Evolutionary conservation across 1,284 basidiomycete species (phyloP), one percentile per base, ranked within the genome.

Genomic region (Thecaphora frezii): DNA sequence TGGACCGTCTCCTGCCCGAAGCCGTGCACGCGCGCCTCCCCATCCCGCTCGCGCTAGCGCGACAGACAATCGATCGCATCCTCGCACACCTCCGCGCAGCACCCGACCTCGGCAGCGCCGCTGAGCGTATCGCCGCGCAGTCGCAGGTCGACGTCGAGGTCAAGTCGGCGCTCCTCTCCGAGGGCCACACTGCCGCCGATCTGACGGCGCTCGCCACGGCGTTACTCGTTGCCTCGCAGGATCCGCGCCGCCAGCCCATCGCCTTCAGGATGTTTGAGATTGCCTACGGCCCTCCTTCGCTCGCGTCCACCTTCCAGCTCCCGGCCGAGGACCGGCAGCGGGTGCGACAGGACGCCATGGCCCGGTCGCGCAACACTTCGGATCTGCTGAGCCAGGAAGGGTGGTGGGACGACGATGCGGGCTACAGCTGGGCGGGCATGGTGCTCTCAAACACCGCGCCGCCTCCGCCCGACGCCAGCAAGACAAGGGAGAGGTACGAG

Each of bases 401-500:
- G 44, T 36, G 65, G 59, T 1, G 67, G 42, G 54, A 51, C 24
- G 68, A 66, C 36, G 71, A 73, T 41, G 69, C 71, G 1, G 69
- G 71, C 9, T 71, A 69, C 44, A 71, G 47, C 36, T 73, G 68
- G 68, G 71, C 71, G 5, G 68, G 60, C 38, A 73, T 71, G 71
- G 64, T 73, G 4, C 51, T 71, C 23, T 62, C 68, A 25, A 70
- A 70, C 37, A 47, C 66, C 0, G 54, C 65, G 1, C 57, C 58
- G 13, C 50, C 63, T 3, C 47, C 56, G 13, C 57, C 61, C 0
- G 51, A 56, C 0, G 59, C 61, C 5, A 47, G 54, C 37, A 2
- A 28, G 5, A 9, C 18, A 4, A 54, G 53, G 12, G 48, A 41
- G 4, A 52, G 61, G 37, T 52, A 54, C 3, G 48, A 68, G 23